phyloP scores from a whole-genome alignment of 228 moss, liverwort and hornwort genomes.

The Sphagnum magellanicum region DNA sequence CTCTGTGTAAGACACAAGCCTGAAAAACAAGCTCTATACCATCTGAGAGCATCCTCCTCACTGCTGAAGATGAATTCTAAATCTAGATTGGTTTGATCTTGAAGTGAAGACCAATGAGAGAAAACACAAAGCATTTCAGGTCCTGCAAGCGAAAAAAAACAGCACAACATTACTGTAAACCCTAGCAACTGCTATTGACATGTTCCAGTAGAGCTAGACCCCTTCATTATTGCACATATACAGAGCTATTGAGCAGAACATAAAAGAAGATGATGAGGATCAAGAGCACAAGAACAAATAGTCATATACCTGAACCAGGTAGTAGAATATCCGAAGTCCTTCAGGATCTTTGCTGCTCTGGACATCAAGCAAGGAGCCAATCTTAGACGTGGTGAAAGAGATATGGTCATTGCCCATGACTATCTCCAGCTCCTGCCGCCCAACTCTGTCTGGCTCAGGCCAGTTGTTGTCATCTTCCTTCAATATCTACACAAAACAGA shows the following conservation, averaged over 20 bases:
- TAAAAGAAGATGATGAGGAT: not conserved
- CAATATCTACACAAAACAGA: constrained; percentile 47
- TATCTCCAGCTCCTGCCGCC: constrained; percentile 91
- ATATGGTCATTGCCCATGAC: constrained; percentile 97
- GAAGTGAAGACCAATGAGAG: constrained; percentile 81
- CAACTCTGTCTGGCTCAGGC: constrained; percentile 91
- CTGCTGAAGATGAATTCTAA: not conserved
- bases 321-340: constrained; percentile 88
- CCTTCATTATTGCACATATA: not conserved
- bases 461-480: constrained; percentile 98
- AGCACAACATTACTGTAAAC: not conserved
- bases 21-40: too few species aligned
- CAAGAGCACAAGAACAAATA: too few species aligned
- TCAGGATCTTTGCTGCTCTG: constrained; percentile 98
- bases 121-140: constrained; percentile 88
- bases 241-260: not conserved
- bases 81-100: constrained; percentile 92
- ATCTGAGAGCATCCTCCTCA: too few species aligned
- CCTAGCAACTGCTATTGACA: not conserved
- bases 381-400: constrained; percentile 93
- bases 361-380: constrained; percentile 88
- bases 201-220: not conserved
- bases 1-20: too few species aligned
- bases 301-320: constrained; percentile 68
- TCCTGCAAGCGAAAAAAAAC: constrained; percentile 38